A percentile compares a stretch with the other conserved stretches of the same genome.
phyloP scores from a whole-genome alignment of 169 alveolate species.

The Cryptosporidium baileyi region DNA sequence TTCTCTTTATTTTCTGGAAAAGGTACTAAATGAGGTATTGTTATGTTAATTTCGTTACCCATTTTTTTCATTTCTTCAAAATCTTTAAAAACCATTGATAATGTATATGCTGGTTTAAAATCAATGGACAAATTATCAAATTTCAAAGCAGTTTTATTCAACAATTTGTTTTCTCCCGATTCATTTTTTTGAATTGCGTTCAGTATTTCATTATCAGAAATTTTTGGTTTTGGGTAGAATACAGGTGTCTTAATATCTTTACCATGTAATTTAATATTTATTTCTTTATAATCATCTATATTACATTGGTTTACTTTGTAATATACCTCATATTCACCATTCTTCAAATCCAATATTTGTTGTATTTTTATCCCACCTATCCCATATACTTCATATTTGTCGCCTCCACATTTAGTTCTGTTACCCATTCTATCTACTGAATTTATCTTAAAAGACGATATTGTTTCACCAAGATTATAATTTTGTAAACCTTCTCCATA shows the following conservation, averaged over 20 bases:
- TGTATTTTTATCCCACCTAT: conserved; percentile 73
- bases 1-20: conserved; percentile 41
- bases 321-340: conserved; percentile 58
- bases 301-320: conserved; percentile 38
- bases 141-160: not conserved
- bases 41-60: conserved; percentile 39
- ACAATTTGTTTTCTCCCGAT: conserved; percentile 13
- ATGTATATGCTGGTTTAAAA: conserved; percentile 53
- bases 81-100: conserved; percentile 44
- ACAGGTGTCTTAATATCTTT: conserved; percentile 51
- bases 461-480: conserved; percentile 11
- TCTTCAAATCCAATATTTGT: conserved; percentile 70
- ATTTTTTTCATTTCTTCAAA: conserved; percentile 61
- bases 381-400: conserved; percentile 69
- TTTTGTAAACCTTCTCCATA: conserved; percentile 44
- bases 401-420: conserved; percentile 70
- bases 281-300: conserved; percentile 60
- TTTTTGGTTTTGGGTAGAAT: conserved; percentile 32
- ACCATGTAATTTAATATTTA: conserved; percentile 44
- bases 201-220: not conserved
- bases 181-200: not conserved
- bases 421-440: conserved; percentile 70
- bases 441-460: conserved; percentile 16
- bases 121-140: conserved; percentile 52
- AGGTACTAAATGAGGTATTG: conserved; percentile 40